Conservation (phyloP, 331 rosid genomes). For the Acacia pycnantha region DNA sequence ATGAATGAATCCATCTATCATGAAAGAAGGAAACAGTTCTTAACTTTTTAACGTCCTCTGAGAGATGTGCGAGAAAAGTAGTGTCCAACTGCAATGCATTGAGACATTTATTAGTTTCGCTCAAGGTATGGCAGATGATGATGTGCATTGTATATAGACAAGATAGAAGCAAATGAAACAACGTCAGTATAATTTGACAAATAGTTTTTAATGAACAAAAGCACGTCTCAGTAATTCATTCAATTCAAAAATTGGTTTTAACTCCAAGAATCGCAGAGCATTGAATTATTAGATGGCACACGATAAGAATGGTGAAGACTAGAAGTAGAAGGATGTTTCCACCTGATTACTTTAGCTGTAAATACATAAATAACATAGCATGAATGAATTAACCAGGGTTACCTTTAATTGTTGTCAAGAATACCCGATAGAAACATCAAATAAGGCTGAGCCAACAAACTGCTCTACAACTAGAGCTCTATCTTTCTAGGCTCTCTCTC, state of each 20-base stretch:
- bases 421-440: background rate
- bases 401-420: conserved; percentile 38
- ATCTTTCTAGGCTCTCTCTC: background rate
- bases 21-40: background rate
- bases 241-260: background rate
- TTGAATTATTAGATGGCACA: background rate
- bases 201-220: background rate
- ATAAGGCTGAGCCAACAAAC: background rate
- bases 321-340: background rate
- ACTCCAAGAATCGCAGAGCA: background rate
- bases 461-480: background rate
- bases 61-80: background rate
- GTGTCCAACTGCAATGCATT: background rate
- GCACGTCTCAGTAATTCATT: background rate
- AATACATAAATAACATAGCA: background rate
- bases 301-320: background rate
- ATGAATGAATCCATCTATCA: background rate
- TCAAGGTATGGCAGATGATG: background rate
- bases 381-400: conserved; percentile 9
- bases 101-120: background rate
- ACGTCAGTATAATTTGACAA: background rate
- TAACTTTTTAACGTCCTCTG: background rate
- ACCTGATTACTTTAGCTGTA: background rate
- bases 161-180: background rate
- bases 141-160: background rate